Base-by-base conservation (phyloP, 2,329 filamentous ascomycete genomes). In the Colletotrichum higginsianum region DNA sequence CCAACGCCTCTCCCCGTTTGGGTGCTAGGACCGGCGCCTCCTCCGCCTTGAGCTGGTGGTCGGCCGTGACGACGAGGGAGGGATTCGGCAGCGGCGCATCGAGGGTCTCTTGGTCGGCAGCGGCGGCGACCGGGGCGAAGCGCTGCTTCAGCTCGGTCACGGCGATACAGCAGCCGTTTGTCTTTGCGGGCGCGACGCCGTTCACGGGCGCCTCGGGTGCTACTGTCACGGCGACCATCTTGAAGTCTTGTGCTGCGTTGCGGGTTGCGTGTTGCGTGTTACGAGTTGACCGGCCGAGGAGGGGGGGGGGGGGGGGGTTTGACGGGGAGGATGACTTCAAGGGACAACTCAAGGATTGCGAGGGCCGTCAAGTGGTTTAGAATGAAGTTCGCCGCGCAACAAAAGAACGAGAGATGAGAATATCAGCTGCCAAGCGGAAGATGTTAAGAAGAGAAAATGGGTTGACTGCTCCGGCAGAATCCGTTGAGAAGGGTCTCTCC, bases 11-110 rank as follows among this genome's bases (percentile, higher is more conserved):
- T 18, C 86, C 87, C 8, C 80, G 79, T 8, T 82, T 81, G 3
- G 89, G 89, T 38, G 83, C 84, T 74, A 86, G 84, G 2, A 91
- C 85, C 8, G 89, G 89, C 1, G 87, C 88, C 55, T 91, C 86
- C 38, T 87, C 83, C 15, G 85, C 78, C 76, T 90, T 90, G 66
- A 92, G 77, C 6, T 83, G 82, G 76, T 91, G 89, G 75, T 91
- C 88, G 56, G 86, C 87, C 0, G 89, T 91, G 18, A 91, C 87
- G 71, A 89, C 85, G 15, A 90, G 80, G 2, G 87, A 88, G 6
- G 88, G 88, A 75, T 90, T 91, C 60, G 81, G 79, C 12, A 78
- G 75, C 38, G 80, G 78, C 7, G 79, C 78, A 50, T 74, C 30
- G 26, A 80, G 73, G 18, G 65, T 73, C 16, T 74, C 60, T 23